A percentile compares a stretch with the other conserved stretches of the same genome.
Evolutionary conservation across 176 grass and related monocot species (phyloP).

Genomic region (Cenchrus americanus): DNA sequence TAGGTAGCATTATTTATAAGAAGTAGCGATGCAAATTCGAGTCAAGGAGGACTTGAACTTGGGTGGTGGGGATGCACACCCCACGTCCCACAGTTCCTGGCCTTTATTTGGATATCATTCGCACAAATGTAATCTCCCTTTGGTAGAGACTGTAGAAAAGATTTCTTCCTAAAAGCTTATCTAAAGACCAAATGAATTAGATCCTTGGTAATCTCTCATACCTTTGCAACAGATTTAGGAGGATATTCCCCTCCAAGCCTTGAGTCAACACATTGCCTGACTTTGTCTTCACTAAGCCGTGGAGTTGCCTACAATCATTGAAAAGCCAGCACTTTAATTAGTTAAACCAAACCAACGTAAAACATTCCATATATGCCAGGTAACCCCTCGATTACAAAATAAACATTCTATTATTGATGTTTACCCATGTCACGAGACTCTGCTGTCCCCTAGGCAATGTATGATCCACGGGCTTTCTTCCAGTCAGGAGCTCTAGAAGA

Average conservation of each 20-base stretch:
- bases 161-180: background rate
- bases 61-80: too few relatives aligned
- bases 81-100: background rate
- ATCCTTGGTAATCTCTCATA: constrained; percentile 8
- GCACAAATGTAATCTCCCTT: background rate
- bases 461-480: constrained; percentile 63
- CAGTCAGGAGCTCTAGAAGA: constrained; percentile 61
- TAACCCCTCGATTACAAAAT: background rate
- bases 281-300: constrained; percentile 64
- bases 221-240: constrained; percentile 66
- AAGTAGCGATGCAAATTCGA: background rate
- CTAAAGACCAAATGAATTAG: background rate
- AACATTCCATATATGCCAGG: background rate
- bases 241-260: constrained; percentile 59
- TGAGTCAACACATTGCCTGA: constrained; percentile 58
- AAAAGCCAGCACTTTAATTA: background rate
- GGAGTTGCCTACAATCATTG: constrained; percentile 49
- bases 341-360: background rate
- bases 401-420: background rate
- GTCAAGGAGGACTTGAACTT: background rate
- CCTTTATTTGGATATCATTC: background rate
- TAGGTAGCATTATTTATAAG: background rate
- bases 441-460: constrained; percentile 65
- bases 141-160: background rate
- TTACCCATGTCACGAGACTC: constrained; percentile 67